These are phyloP conservation scores for Oryza longistaminata DNA, from an alignment of 176 grass and related monocot genomes.

Conservation along the genomic window DNA sequence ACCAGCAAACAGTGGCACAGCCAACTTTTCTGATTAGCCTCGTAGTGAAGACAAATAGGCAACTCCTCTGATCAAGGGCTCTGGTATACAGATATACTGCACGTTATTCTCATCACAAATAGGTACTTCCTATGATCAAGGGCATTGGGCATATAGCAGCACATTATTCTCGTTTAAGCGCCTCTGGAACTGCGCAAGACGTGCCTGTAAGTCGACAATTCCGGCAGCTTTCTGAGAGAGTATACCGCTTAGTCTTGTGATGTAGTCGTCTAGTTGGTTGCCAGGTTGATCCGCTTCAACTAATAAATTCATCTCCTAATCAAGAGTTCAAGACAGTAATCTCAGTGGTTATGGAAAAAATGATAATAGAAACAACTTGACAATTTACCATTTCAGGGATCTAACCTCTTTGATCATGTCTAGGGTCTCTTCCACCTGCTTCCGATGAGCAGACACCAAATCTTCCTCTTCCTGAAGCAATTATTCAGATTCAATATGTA, in stretches of 20 bases:
- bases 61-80: constrained; percentile 42
- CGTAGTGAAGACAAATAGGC: neutral
- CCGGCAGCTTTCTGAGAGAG: constrained; percentile 84
- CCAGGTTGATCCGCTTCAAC: constrained; percentile 80
- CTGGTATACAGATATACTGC: constrained; percentile 58
- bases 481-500: constrained; percentile 8
- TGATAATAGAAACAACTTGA: neutral
- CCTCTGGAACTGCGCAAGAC: constrained; percentile 77
- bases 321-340: constrained; percentile 39
- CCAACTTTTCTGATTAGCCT: constrained; percentile 22
- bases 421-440: constrained; percentile 88
- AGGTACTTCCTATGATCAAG: constrained; percentile 40
- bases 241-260: constrained; percentile 69
- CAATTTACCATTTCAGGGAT: neutral
- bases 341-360: constrained; percentile 34
- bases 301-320: constrained; percentile 88
- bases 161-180: constrained; percentile 73
- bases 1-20: neutral
- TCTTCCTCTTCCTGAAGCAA: constrained; percentile 84
- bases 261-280: constrained; percentile 77
- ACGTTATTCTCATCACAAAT: constrained; percentile 51
- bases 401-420: constrained; percentile 83
- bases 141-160: constrained; percentile 57
- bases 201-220: constrained; percentile 72
- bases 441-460: constrained; percentile 82